Evolutionary conservation across 1,284 basidiomycete genomes (phyloP).

Genomic region (Ceratobasidium sp.): DNA sequence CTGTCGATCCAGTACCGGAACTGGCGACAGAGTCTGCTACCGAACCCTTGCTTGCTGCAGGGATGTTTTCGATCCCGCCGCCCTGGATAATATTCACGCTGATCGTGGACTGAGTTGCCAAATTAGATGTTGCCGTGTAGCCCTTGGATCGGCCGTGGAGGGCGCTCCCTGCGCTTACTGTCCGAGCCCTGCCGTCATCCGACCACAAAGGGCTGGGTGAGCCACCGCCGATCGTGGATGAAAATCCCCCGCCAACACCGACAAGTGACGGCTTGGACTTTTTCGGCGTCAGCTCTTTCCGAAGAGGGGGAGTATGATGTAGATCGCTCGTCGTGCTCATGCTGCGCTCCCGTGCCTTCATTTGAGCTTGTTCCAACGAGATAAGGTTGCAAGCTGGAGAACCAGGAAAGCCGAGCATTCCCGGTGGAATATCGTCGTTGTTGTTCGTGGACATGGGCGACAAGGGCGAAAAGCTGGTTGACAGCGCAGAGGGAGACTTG

Average conservation of each 20-base stretch:
- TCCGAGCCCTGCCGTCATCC: constrained; percentile 23
- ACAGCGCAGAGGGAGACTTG: constrained; percentile 32
- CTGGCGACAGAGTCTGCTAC: background rate
- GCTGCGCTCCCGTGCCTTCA: constrained; percentile 35
- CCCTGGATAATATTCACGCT: constrained; percentile 33
- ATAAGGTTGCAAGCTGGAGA: constrained; percentile 41
- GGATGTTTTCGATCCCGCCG: constrained; percentile 31
- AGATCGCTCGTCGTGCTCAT: constrained; percentile 4
- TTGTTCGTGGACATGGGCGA: background rate
- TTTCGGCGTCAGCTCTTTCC: constrained; percentile 14
- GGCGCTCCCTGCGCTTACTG: constrained; percentile 22
- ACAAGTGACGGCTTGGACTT: constrained; percentile 27
- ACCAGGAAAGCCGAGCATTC: constrained; percentile 41
- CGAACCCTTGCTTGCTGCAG: constrained; percentile 10
- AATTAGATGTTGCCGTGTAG: constrained; percentile 6
- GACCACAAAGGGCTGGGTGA: constrained; percentile 18
- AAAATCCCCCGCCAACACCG: constrained; percentile 37
- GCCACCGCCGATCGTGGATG: constrained; percentile 30
- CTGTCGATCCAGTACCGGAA: background rate
- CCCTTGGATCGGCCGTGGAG: constrained; percentile 14
- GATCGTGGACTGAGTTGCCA: constrained; percentile 24
- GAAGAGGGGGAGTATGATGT: background rate
- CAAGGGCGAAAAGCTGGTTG: constrained; percentile 3
- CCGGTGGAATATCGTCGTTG: constrained; percentile 15
- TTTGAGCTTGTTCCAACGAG: constrained; percentile 41